Percentiles rank a stretch among this genome's conserved stretches.
These are phyloP conservation scores for Scheffersomyces cryptocercus DNA, from an alignment of 1,139 yeast genomes.

Conservation along the genomic window DNA sequence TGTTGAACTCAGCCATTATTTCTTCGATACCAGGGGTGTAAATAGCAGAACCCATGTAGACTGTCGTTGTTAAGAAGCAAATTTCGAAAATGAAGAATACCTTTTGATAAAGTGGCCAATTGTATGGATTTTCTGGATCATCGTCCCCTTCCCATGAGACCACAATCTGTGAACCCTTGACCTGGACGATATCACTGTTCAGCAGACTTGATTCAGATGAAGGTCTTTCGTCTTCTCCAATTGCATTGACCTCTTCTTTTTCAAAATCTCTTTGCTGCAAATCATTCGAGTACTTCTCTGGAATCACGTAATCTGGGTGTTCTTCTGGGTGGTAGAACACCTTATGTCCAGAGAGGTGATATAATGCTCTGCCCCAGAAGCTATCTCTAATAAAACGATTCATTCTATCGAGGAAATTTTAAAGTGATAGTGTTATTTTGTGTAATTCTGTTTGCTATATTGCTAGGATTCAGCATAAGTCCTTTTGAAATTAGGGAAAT, in stretches of 20 bases:
- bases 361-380: conserved; percentile 33
- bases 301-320: conserved; percentile 29
- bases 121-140: conserved; percentile 60
- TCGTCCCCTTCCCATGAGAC: conserved; percentile 49
- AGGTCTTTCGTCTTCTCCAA: background rate
- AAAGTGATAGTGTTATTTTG: too few relatives aligned
- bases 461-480: too few relatives aligned
- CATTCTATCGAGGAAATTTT: too few relatives aligned
- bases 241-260: background rate
- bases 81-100: conserved; percentile 38
- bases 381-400: conserved; percentile 30
- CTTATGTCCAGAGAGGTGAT: conserved; percentile 33
- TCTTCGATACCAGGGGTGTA: conserved; percentile 54
- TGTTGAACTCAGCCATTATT: conserved; percentile 27
- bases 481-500: too few relatives aligned
- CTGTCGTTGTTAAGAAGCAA: conserved; percentile 49
- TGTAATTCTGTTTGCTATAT: too few relatives aligned
- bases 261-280: background rate
- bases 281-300: conserved; percentile 27
- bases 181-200: background rate
- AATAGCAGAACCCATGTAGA: conserved; percentile 63
- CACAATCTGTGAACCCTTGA: conserved; percentile 7
- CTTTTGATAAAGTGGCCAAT: conserved; percentile 50
- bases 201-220: background rate
- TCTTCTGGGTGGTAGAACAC: conserved; percentile 34